phyloP scores from a whole-genome alignment of 306 rosid genomes.

The Sechiopsis laciniata region DNA sequence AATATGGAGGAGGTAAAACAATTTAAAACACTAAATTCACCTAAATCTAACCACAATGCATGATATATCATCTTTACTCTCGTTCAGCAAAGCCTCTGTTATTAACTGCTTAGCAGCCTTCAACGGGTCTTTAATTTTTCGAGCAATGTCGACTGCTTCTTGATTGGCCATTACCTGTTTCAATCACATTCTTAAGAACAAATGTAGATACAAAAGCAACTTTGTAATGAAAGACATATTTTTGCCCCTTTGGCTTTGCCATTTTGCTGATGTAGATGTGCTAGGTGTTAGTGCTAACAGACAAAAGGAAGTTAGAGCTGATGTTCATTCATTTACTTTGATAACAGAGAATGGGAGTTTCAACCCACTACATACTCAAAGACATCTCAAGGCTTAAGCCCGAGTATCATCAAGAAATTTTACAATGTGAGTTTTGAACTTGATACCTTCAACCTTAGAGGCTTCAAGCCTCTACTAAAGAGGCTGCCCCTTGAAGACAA shows the following conservation, averaged over 20 bases:
- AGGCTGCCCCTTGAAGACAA: too few relatives aligned
- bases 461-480: too few relatives aligned
- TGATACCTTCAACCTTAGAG: too few relatives aligned
- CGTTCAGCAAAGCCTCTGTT: slow-evolving; percentile 71
- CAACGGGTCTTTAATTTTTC: slow-evolving; percentile 52
- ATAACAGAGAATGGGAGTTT: too few relatives aligned
- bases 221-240: not conserved
- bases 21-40: slow-evolving; percentile 23
- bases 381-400: too few relatives aligned
- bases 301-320: not conserved
- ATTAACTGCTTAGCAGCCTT: slow-evolving; percentile 78
- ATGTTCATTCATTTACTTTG: too few relatives aligned
- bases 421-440: too few relatives aligned
- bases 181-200: not conserved
- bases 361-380: too few relatives aligned
- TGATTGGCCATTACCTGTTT: slow-evolving; percentile 79
- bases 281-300: not conserved
- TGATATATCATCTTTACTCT: slow-evolving; percentile 85
- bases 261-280: not conserved
- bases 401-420: too few relatives aligned
- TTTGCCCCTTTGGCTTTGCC: not conserved
- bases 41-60: slow-evolving; percentile 76
- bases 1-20: too few relatives aligned
- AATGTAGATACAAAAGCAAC: not conserved
- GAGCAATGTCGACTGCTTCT: slow-evolving; percentile 81